Percentiles rank a stretch among this genome's conserved stretches.
These are phyloP conservation scores for Isoetes taiwanensis DNA, from an alignment of 75 land plant genomes.

Conservation along the genomic window DNA sequence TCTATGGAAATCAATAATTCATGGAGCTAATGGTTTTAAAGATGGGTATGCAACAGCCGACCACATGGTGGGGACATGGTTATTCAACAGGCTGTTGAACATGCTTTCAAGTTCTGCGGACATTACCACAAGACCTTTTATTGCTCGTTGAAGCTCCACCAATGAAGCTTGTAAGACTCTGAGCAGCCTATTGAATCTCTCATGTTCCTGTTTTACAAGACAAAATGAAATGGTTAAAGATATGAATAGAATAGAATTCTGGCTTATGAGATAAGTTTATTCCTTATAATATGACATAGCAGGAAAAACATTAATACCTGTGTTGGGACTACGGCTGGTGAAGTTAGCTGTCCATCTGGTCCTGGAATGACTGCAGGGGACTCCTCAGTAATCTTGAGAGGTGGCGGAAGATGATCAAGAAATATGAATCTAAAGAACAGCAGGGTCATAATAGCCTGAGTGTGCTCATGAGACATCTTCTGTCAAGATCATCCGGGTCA, in stretches of 20 bases:
- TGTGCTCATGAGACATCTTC: constrained; percentile 24
- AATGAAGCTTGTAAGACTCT: constrained; percentile 15
- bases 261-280: not conserved
- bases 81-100: constrained; percentile 21
- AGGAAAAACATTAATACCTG: constrained; percentile 14
- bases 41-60: constrained; percentile 24
- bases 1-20: constrained; percentile 24
- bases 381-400: not conserved
- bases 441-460: constrained; percentile 21
- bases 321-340: constrained; percentile 15
- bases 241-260: not conserved
- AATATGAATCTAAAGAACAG: constrained; percentile 12
- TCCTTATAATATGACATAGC: too few relatives aligned
- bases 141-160: constrained; percentile 24
- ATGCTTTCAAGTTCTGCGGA: constrained; percentile 24
- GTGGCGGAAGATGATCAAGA: constrained; percentile 13
- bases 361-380: constrained; percentile 3
- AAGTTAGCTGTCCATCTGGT: constrained; percentile 20
- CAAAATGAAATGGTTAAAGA: not conserved
- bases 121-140: constrained; percentile 29
- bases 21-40: constrained; percentile 21
- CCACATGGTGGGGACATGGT: constrained; percentile 25
- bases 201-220: constrained; percentile 18
- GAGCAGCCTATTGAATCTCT: constrained; percentile 18
- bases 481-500: constrained; percentile 24